phyloP scores from a whole-genome alignment of 768 basidiomycete species.

The Amanita jacksonii region DNA sequence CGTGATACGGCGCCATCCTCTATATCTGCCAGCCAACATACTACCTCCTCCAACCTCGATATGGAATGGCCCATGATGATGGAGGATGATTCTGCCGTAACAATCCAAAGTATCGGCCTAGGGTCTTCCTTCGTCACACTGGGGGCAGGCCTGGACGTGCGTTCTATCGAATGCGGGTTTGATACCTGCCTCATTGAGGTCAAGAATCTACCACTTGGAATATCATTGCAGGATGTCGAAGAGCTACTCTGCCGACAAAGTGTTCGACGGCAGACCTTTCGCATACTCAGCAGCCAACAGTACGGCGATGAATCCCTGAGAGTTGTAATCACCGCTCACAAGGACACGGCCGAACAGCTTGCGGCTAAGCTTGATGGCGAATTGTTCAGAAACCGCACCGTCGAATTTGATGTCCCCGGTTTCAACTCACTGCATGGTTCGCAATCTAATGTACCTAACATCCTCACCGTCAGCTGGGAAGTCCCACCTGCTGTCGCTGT shows the following conservation, averaged over 20 bases:
- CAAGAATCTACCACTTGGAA: constrained; percentile 8
- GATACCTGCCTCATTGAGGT: constrained; percentile 11
- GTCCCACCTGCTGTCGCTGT: not conserved
- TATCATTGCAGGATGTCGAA: not conserved
- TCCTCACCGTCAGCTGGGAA: constrained; percentile 5
- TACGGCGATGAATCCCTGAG: constrained; percentile 3
- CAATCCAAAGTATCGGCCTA: constrained; percentile 8
- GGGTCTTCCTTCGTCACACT: constrained; percentile 12
- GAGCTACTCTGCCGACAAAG: constrained; percentile 8
- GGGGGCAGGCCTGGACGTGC: constrained; percentile 11
- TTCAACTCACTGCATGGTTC: not conserved
- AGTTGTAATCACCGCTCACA: not conserved
- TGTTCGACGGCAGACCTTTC: not conserved
- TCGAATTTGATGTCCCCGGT: not conserved
- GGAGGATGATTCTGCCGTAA: constrained; percentile 7
- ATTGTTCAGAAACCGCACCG: not conserved
- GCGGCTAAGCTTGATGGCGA: not conserved
- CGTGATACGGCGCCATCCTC: too few relatives aligned
- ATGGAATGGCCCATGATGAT: constrained; percentile 2
- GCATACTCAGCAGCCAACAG: not conserved
- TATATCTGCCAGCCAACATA: too few relatives aligned
- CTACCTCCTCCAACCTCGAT: too few relatives aligned
- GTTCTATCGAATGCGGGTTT: constrained; percentile 11
- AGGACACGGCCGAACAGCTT: not conserved
- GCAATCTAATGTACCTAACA: not conserved